These are phyloP conservation scores for Eutypa lata DNA, from an alignment of 2,329 filamentous ascomycete species.

Conservation along the genomic window DNA sequence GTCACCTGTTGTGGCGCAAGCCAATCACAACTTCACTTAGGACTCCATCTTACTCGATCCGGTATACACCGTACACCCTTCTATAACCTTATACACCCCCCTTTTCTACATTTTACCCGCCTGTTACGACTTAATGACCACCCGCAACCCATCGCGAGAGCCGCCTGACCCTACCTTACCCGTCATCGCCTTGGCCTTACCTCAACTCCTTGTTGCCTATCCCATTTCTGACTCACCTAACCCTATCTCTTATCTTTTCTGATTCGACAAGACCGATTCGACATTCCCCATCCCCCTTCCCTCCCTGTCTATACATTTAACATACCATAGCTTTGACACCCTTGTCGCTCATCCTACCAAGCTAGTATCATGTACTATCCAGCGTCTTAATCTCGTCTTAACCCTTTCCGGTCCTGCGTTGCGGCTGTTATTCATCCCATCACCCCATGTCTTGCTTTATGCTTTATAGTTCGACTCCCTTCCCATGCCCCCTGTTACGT, in stretches of 20 bases:
- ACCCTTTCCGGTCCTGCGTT: not conserved
- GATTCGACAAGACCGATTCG: not conserved
- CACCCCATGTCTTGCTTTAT: not conserved
- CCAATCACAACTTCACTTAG: constrained; percentile 31
- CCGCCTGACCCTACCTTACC: constrained; percentile 1
- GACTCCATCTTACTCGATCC: constrained; percentile 15
- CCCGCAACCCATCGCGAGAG: not conserved
- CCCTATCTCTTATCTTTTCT: not conserved
- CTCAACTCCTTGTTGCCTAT: not conserved
- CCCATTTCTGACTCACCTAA: not conserved
- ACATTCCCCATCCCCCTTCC: not conserved
- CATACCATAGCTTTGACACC: not conserved
- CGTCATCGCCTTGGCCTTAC: not conserved
- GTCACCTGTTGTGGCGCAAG: constrained; percentile 37
- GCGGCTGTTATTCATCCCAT: not conserved
- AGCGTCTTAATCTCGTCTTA: too few species aligned
- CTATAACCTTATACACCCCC: not conserved
- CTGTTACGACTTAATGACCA: not conserved
- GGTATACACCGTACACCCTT: not conserved
- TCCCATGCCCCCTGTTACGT: not conserved
- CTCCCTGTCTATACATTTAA: too few species aligned
- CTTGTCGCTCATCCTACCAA: not conserved
- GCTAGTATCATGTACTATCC: not conserved
- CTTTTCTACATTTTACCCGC: not conserved
- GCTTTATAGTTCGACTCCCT: not conserved